Conservation (phyloP, 1,284 basidiomycete genomes). For the Ustilago loliicola region DNA sequence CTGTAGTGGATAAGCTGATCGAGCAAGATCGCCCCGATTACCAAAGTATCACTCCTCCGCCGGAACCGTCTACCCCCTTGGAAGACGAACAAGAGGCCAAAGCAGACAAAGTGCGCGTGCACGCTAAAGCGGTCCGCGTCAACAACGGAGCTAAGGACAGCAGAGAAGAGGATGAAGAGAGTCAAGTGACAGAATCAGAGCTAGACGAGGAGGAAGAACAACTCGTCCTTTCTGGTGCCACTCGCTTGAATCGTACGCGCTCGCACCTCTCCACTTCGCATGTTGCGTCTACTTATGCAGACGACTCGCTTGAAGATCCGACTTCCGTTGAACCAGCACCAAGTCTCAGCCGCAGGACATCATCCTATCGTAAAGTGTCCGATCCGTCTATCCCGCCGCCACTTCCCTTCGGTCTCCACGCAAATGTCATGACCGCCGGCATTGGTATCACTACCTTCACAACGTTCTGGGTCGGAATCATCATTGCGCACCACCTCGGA, state of each 20-base stretch:
- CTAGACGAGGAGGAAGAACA: slow-evolving; percentile 55
- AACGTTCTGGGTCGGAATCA: slow-evolving; percentile 63
- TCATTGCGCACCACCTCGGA: slow-evolving; percentile 52
- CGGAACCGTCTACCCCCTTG: slow-evolving; percentile 20
- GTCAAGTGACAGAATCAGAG: slow-evolving; percentile 53
- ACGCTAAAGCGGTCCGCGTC: slow-evolving; percentile 25
- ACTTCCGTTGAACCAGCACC: slow-evolving; percentile 16
- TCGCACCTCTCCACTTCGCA: slow-evolving; percentile 44
- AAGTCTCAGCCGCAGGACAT: slow-evolving; percentile 24
- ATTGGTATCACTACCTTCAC: slow-evolving; percentile 63
- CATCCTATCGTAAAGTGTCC: slow-evolving; percentile 30
- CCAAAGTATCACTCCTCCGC: slow-evolving; percentile 40
- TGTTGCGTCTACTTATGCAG: slow-evolving; percentile 3
- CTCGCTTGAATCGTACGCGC: slow-evolving; percentile 48
- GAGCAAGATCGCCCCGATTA: slow-evolving; percentile 45
- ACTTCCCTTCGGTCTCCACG: slow-evolving; percentile 68
- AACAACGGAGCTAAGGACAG: neutral
- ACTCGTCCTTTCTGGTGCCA: slow-evolving; percentile 50
- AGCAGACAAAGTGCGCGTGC: slow-evolving; percentile 32
- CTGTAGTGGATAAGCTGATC: slow-evolving; percentile 24
- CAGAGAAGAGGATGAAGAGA: slow-evolving; percentile 30
- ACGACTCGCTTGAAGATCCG: slow-evolving; percentile 10
- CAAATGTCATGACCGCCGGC: slow-evolving; percentile 68
- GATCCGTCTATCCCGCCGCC: slow-evolving; percentile 58
- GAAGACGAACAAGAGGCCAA: slow-evolving; percentile 16